These are phyloP conservation scores for Kodamaea hsintzibuensis DNA, from an alignment of 805 yeast genomes.

Conservation along the genomic window DNA sequence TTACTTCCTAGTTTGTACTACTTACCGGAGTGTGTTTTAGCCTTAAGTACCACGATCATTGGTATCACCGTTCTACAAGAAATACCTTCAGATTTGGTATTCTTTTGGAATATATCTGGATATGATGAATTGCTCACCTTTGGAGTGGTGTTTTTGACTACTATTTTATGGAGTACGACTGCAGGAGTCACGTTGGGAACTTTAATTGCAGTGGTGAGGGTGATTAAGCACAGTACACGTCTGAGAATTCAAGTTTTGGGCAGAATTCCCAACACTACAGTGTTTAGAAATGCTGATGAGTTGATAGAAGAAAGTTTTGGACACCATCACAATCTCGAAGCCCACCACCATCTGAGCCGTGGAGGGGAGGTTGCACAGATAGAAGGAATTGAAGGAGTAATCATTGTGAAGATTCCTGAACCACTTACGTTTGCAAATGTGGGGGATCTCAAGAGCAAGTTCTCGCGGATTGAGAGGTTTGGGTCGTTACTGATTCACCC, in stretches of 20 bases:
- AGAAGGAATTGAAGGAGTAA: slow-evolving; percentile 64
- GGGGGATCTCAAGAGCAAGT: slow-evolving; percentile 67
- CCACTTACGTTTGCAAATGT: slow-evolving; percentile 88
- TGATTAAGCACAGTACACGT: slow-evolving; percentile 40
- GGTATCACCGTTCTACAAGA: slow-evolving; percentile 54
- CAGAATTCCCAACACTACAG: slow-evolving; percentile 44
- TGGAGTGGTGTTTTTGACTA: slow-evolving; percentile 22
- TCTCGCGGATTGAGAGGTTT: slow-evolving; percentile 70
- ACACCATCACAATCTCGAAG: slow-evolving; percentile 2
- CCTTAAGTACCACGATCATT: slow-evolving; percentile 35
- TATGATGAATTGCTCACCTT: slow-evolving; percentile 25
- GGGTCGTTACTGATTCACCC: slow-evolving; percentile 80
- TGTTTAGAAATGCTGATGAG: slow-evolving; percentile 73
- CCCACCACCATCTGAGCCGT: not conserved
- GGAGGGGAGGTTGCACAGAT: slow-evolving; percentile 27
- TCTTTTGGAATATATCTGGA: slow-evolving; percentile 23
- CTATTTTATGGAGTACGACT: slow-evolving; percentile 39
- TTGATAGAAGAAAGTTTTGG: slow-evolving; percentile 41
- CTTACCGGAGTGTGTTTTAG: slow-evolving; percentile 35
- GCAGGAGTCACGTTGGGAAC: slow-evolving; percentile 40
- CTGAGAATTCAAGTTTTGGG: slow-evolving; percentile 49
- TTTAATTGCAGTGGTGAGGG: slow-evolving; percentile 33
- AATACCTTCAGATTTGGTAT: slow-evolving; percentile 21
- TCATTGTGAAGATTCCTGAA: slow-evolving; percentile 81
- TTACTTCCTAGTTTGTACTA: slow-evolving; percentile 27